Evolutionary conservation across 148 eudicot genomes (phyloP).

Genomic region (Chenopodium quinoa): DNA sequence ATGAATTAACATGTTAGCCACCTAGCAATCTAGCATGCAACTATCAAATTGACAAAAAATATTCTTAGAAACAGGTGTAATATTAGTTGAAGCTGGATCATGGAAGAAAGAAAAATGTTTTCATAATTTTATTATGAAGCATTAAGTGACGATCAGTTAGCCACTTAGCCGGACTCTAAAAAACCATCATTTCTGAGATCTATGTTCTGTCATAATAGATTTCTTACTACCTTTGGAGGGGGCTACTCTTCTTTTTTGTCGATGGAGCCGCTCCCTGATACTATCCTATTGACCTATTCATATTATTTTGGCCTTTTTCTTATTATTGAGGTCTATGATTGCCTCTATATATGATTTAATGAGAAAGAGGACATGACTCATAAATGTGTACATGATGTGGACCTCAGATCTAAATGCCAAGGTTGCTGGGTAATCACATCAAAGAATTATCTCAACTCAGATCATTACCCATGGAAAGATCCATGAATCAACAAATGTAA

Average conservation of each 20-base stretch:
- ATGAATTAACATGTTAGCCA: neutral
- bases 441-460: neutral
- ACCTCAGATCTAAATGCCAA: conserved; percentile 2
- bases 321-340: neutral
- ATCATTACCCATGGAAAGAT: conserved; percentile 1
- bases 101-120: neutral
- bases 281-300: neutral
- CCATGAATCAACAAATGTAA: neutral
- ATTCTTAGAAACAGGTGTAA: neutral
- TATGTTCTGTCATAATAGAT: neutral
- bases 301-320: conserved; percentile 1
- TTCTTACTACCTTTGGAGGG: too few species aligned
- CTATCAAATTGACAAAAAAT: neutral
- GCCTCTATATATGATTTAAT: neutral
- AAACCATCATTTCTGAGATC: neutral
- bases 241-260: too few species aligned
- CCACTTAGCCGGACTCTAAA: neutral
- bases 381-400: conserved; percentile 7
- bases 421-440: conserved; percentile 1
- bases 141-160: neutral
- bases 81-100: neutral
- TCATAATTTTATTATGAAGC: too few species aligned
- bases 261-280: too few species aligned
- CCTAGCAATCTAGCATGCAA: neutral
- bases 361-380: neutral